Percentiles rank a stretch among this genome's conserved stretches.
phyloP scores from a whole-genome alignment of 75 land plant genomes.

The Sequoia sempervirens region DNA sequence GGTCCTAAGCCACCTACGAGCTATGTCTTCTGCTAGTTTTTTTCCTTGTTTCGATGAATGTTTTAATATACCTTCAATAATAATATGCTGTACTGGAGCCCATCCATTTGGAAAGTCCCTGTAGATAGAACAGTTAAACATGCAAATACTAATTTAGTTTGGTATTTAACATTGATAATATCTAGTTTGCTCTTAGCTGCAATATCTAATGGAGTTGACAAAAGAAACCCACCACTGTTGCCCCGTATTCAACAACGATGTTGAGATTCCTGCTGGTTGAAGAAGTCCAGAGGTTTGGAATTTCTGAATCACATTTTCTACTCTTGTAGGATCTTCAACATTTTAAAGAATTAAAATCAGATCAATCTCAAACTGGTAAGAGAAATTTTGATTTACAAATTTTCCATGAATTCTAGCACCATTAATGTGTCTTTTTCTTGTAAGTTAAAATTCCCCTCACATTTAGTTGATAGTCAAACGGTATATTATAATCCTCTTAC shows the following conservation, averaged over 20 bases:
- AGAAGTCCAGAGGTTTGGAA: conserved; percentile 67
- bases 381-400: neutral
- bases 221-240: conserved; percentile 71
- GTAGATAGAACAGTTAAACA: conserved; percentile 10
- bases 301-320: conserved; percentile 46
- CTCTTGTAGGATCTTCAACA: conserved; percentile 33
- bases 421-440: neutral
- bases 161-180: neutral
- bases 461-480: neutral
- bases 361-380: neutral
- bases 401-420: neutral
- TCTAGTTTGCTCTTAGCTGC: neutral
- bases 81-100: conserved; percentile 93
- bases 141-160: neutral
- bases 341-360: neutral
- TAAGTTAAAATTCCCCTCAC: neutral
- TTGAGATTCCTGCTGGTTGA: conserved; percentile 66
- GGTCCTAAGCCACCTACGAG: conserved; percentile 81
- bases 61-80: conserved; percentile 75
- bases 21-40: conserved; percentile 58
- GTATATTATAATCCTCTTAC: neutral
- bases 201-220: neutral
- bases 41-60: conserved; percentile 45
- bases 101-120: conserved; percentile 99
- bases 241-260: conserved; percentile 69